phyloP scores from a whole-genome alignment of 257 asterid species.

The Solanum lycopersicoides region DNA sequence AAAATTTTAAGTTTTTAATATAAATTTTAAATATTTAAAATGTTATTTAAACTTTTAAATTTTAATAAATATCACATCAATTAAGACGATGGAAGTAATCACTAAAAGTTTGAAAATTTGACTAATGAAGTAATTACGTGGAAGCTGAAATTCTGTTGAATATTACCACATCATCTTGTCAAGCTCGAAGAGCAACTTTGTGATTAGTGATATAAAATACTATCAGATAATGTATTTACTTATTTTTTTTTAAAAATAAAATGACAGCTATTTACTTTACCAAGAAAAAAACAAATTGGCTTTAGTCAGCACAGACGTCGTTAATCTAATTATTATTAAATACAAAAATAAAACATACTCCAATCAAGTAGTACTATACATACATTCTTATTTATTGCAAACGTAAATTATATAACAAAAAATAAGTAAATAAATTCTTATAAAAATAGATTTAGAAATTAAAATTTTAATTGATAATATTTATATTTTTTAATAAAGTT shows the following conservation, averaged over 20 bases:
- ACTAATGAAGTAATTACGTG: background rate
- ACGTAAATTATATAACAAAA: background rate
- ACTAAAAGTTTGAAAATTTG: too few species aligned
- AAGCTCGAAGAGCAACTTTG: background rate
- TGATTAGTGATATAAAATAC: background rate
- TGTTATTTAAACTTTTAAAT: too few species aligned
- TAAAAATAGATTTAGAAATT: too few species aligned
- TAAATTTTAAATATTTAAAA: background rate
- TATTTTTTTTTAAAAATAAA: background rate
- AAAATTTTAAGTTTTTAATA: too few species aligned
- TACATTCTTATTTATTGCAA: background rate
- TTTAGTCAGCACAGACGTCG: background rate
- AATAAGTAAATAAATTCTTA: background rate
- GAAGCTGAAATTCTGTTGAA: background rate
- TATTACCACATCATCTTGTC: background rate
- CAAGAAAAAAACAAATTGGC: background rate
- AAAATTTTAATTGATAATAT: too few species aligned
- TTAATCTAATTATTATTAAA: background rate
- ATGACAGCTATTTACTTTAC: background rate
- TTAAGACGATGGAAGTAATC: too few species aligned
- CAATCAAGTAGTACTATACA: background rate
- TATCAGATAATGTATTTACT: background rate
- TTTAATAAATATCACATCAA: too few species aligned
- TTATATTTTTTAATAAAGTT: too few species aligned
- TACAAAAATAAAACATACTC: background rate